Evolutionary conservation across 164 flowering plant genomes (phyloP).

Genomic region (Magnolia officinalis): DNA sequence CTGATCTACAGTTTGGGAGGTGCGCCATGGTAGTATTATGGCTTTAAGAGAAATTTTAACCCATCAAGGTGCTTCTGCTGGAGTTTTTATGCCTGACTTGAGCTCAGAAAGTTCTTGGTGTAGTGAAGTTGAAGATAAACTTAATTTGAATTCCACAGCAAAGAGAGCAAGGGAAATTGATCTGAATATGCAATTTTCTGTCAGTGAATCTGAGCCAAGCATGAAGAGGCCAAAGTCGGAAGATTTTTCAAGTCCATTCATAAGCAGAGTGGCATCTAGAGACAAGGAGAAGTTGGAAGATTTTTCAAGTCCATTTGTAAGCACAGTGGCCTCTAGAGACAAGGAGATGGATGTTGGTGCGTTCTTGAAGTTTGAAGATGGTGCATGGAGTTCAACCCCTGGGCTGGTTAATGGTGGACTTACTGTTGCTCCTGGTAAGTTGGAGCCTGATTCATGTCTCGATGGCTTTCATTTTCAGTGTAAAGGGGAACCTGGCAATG

Average conservation of each 20-base stretch:
- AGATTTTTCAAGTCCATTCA: conserved; percentile 16
- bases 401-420: conserved; percentile 32
- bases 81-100: conserved; percentile 53
- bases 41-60: conserved; percentile 90
- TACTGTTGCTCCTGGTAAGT: conserved; percentile 34
- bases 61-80: conserved; percentile 88
- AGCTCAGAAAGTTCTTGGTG: conserved; percentile 27
- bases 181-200: conserved; percentile 54
- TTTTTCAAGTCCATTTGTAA: conserved; percentile 16
- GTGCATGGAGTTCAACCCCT: conserved; percentile 20
- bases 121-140: conserved; percentile 27
- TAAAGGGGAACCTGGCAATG: conserved; percentile 24
- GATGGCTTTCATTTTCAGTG: conserved; percentile 16
- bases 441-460: conserved; percentile 38
- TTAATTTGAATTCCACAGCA: conserved; percentile 1
- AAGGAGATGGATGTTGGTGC: conserved; percentile 34
- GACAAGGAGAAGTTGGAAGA: conserved; percentile 27
- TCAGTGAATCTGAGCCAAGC: conserved; percentile 49
- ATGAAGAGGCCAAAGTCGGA: conserved; percentile 60
- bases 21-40: conserved; percentile 97
- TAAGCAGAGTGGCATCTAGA: conserved; percentile 16
- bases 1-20: conserved; percentile 78
- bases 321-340: conserved; percentile 16
- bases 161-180: conserved; percentile 73
- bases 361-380: conserved; percentile 35